Evolutionary conservation across 208 protist species (phyloP), one percentile per base, ranked within the genome.

Genomic region (Jaenimonas drosophilae): DNA sequence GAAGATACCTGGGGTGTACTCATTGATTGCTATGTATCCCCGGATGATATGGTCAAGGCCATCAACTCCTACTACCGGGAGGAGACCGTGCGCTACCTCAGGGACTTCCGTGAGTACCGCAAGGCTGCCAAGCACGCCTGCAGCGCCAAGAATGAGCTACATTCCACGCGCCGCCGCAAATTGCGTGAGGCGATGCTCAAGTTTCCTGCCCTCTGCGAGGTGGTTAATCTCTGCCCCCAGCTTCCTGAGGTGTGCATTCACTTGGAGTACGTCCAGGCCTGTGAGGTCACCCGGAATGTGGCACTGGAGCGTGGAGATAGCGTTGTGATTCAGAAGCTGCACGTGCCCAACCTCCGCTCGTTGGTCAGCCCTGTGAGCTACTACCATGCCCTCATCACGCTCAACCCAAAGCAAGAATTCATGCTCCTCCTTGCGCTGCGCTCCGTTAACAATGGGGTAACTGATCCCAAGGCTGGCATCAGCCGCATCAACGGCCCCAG

Each of bases 1-100:
- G 48, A 44, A 33, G 48, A 41, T 7, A 23, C 29, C 9, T 54
- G 48, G 48, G 34, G 48, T 30, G 14, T 54, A n/a, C 48, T 54
- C 14, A 41, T 54, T 5, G 48, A 54, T 25, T 54, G 48, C 48
- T 54, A 54, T 25, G 32, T 33, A 12, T 25, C 33, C 5, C 48
- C 48, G 4, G 48, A 54, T 14, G 48, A 54, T 19, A 54, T 54
- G 48, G 11, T 28, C 5, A 14, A 29, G 20, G 29, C 48, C 5
- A 44, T 54, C 21, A 25, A 54, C 11, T n/a, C 17, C 16, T 54
- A 54, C 34, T 50, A 38, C 30, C 4, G 30, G 14, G 23, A 38
- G 11, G 28, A 19, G 11, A 38, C 12, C 23, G 14, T 21, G 27
- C 20, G 14, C 23, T 50, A 50, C 28, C 25, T 11, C 6, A 4